Evolutionary conservation across 352 stramenopile species (phyloP), one percentile per base, ranked within the genome.

Genomic region (Pythium plurisporium): DNA sequence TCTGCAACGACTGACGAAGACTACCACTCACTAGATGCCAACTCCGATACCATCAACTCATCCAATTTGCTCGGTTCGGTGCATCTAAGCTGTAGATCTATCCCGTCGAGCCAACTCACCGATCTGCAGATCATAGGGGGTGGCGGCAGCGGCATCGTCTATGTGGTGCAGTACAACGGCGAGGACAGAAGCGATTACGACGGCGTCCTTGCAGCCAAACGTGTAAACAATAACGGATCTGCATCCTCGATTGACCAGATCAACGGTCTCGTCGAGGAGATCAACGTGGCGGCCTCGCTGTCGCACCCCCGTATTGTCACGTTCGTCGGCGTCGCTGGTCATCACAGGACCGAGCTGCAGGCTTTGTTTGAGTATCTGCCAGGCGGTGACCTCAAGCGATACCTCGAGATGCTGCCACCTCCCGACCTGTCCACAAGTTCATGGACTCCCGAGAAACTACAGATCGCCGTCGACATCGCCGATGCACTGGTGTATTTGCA

Each of bases 351-450:
- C 3, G 71, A 89, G 20, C 37, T 91, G 3, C 74, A 87, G 36
- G 73, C 69, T 8, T 51, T 91, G 2, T 86, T 87, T 38, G 78
- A 89, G 64, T 89, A 86, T 63, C 85, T 87, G 70, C 59, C 60
- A 12, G 68, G 69, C 8, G 78, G 81, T 1, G 81, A 91, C 51
- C 25, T 91, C 26, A 70, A 74, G 10, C 55, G 68, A 12, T 82
- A 82, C 45, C 57, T 88, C 0, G 59, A 72, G 3, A 25, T 4
- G 1, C 12, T 30, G 22, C 11, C 10, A 7, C 36, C 36, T 15
- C 5, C 15, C 36, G 36, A 42, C 15, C 30, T 12, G 12, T 7
- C 30, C 7, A 12, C 7, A 7, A 7, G 12, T 12, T 36, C 30
- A 12, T 79, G 67, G 71, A 34, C 14, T 5, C 63, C 43, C 14